Base-by-base conservation (phyloP, 352 stramenopile species). In the Phytophthora idaei region DNA sequence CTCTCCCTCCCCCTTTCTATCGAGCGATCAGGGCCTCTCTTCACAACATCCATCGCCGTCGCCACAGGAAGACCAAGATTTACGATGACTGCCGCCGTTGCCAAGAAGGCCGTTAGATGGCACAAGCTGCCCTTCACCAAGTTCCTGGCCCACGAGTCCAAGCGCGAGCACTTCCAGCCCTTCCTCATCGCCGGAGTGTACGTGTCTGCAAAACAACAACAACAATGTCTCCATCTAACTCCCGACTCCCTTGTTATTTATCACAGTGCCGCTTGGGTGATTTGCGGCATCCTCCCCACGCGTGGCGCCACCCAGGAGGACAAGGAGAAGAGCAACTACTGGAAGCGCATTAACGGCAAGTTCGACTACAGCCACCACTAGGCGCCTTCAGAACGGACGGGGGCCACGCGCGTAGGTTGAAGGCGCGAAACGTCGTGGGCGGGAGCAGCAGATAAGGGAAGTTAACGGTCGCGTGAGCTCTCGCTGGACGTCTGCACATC, bases 301-400 rank as follows among this genome's bases (percentile, higher is more conserved):
- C 77, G 80, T 64, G 81, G 81, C 52, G 88, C 88, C 41, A 89
- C 78, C 44, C 83, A 95, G 72, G 88, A 95, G 73, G 77, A 89
- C 65, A 91, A 87, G 76, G 81, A 90, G 61, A 84, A 90, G 77
- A 90, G 76, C 54, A 93, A 93, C 72, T 95, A 86, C 85, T 95
- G 88, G 88, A 80, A 94, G 76, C 85, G 85, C 57, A 52, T 86
- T 36, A 90, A 95, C 77, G 86, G 83, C 79, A 95, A 85, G 83
- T 87, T 86, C 76, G 78, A 90, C 75, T 77, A 90, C 79, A 77
- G 71, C 71, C 75, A 85, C 67, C 85, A 93, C 78, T 93, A 93
- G 85, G 67, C 56, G 27, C 14, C n/a, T 61, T 36, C 15, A 36
- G 27, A 61, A 25, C 17, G 32, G 17, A 28, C 21, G 21, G 41